These are phyloP conservation scores for Clavaria fumosa DNA, from an alignment of 768 basidiomycete genomes.

Conservation along the genomic window DNA sequence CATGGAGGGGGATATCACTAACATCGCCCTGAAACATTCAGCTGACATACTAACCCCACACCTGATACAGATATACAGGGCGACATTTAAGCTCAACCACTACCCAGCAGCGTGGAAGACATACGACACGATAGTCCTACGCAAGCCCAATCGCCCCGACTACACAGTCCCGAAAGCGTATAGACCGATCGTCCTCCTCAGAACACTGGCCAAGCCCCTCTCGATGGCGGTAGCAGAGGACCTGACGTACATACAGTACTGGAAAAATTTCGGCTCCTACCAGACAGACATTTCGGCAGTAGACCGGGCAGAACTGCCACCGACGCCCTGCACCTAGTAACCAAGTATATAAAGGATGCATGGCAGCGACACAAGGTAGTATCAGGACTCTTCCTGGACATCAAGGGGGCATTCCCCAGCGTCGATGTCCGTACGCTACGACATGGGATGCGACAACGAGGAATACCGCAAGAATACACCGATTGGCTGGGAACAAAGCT, in stretches of 20 bases:
- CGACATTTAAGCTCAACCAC: conserved; percentile 7
- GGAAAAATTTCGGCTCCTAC: background rate
- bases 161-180: conserved; percentile 20
- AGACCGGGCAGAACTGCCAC: conserved; percentile 12
- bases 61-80: conserved; percentile 18
- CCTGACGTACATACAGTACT: conserved; percentile 6
- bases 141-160: conserved; percentile 20
- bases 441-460: conserved; percentile 15
- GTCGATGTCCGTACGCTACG: conserved; percentile 11
- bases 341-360: conserved; percentile 20
- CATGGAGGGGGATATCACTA: conserved; percentile 7
- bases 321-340: conserved; percentile 18
- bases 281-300: background rate
- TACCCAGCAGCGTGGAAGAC: conserved; percentile 19
- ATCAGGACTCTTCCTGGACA: conserved; percentile 20
- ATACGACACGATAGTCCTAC: conserved; percentile 17
- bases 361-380: conserved; percentile 20
- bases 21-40: conserved; percentile 13
- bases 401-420: conserved; percentile 25
- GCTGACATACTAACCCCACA: conserved; percentile 13
- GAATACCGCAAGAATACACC: conserved; percentile 13
- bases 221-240: conserved; percentile 1
- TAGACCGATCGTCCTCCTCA: conserved; percentile 19
- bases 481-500: conserved; percentile 10
- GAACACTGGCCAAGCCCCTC: background rate